A percentile compares a stretch with the other conserved stretches of the same genome.
These are phyloP conservation scores for Hypoxylon rubiginosum DNA, from an alignment of 2,329 filamentous ascomycete species.

Conservation along the genomic window DNA sequence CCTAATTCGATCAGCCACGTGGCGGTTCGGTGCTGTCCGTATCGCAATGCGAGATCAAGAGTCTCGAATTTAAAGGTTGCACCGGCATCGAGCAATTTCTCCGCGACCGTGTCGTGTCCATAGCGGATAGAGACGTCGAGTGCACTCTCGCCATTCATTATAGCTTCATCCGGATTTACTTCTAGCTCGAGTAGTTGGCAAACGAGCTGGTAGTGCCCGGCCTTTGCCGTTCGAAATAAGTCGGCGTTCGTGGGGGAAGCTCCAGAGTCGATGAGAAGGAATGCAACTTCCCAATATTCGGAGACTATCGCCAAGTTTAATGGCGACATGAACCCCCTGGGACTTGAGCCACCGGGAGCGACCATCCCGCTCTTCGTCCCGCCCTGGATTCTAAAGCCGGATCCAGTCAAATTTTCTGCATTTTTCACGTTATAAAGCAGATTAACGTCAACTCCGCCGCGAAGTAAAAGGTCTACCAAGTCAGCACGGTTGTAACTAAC, in stretches of 20 bases:
- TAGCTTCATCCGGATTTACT: conserved; percentile 3
- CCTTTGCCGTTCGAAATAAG: not conserved
- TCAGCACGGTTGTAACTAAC: conserved; percentile 1
- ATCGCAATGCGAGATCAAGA: conserved; percentile 3
- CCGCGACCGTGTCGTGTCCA: conserved; percentile 9
- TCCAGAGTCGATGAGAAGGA: conserved; percentile 1
- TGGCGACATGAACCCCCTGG: not conserved
- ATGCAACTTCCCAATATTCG: conserved; percentile 4
- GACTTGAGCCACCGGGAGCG: too few species aligned
- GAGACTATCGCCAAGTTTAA: not conserved
- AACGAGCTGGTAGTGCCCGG: not conserved
- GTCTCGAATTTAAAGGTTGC: not conserved
- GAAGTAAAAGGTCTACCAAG: not conserved
- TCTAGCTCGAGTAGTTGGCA: conserved; percentile 3
- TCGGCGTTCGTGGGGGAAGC: not conserved
- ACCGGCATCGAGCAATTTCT: conserved; percentile 8
- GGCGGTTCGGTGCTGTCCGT: not conserved
- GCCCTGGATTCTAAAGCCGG: too few species aligned
- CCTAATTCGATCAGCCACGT: not conserved
- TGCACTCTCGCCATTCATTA: not conserved
- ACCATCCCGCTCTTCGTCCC: too few species aligned
- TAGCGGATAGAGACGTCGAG: conserved; percentile 6
- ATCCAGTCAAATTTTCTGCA: too few species aligned
- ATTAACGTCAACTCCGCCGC: too few species aligned
- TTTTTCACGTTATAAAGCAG: too few species aligned